Percentiles rank a stretch among this genome's conserved stretches.
These are phyloP conservation scores for Pinus albicaulis DNA, from an alignment of 75 land plant species.

Conservation along the genomic window DNA sequence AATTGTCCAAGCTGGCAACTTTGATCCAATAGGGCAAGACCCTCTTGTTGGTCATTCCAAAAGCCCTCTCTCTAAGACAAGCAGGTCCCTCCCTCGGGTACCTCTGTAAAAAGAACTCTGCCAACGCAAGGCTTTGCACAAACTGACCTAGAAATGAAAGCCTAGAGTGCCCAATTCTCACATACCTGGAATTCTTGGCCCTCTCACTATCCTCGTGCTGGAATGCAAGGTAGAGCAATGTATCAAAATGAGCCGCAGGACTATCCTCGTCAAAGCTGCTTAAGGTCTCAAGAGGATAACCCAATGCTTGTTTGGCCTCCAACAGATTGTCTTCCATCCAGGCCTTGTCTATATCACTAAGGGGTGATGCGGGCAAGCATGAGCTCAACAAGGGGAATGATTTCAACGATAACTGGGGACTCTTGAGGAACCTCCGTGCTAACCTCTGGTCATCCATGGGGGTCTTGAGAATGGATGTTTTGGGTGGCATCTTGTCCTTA, in stretches of 20 bases:
- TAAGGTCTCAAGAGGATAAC: conserved; percentile 68
- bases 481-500: conserved; percentile 51
- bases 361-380: conserved; percentile 64
- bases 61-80: conserved; percentile 87
- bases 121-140: conserved; percentile 72
- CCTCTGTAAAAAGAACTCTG: conserved; percentile 79
- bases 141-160: conserved; percentile 81
- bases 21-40: conserved; percentile 71
- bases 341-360: conserved; percentile 55
- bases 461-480: conserved; percentile 57
- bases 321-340: conserved; percentile 93
- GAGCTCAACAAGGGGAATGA: conserved; percentile 82
- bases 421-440: conserved; percentile 66
- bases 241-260: conserved; percentile 82
- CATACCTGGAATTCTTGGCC: conserved; percentile 44
- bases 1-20: conserved; percentile 78
- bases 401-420: conserved; percentile 75
- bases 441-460: conserved; percentile 74
- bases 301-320: conserved; percentile 85
- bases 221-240: conserved; percentile 81
- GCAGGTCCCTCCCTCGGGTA: conserved; percentile 84
- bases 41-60: conserved; percentile 73
- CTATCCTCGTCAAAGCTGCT: conserved; percentile 44
- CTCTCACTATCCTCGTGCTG: conserved; percentile 64
- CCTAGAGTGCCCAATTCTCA: conserved; percentile 79